A percentile compares a stretch with the other conserved stretches of the same genome.
These are phyloP conservation scores for Potentilla sterilis DNA, from an alignment of 306 rosid genomes.

Conservation along the genomic window DNA sequence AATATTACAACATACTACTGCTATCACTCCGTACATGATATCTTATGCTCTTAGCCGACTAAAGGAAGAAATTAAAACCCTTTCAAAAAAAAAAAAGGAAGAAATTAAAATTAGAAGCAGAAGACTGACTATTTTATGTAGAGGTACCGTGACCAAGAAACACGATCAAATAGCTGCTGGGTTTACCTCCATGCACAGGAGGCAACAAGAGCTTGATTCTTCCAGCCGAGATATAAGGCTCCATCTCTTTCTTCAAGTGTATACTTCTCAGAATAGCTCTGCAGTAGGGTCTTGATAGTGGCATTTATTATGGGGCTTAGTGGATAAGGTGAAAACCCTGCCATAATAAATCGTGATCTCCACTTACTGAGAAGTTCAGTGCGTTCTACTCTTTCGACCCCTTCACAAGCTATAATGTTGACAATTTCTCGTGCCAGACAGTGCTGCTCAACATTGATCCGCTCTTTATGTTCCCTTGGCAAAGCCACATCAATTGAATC, in stretches of 20 bases:
- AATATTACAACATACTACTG: neutral
- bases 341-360: slow-evolving; percentile 70
- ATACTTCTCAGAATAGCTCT: slow-evolving; percentile 62
- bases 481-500: slow-evolving; percentile 69
- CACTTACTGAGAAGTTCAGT: slow-evolving; percentile 68
- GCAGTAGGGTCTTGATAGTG: slow-evolving; percentile 63
- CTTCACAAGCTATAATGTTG: slow-evolving; percentile 89
- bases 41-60: neutral
- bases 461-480: slow-evolving; percentile 66
- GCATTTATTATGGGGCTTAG: slow-evolving; percentile 57
- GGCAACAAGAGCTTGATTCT: slow-evolving; percentile 51
- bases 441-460: slow-evolving; percentile 82
- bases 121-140: slow-evolving; percentile 3
- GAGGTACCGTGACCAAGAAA: neutral
- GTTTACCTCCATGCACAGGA: slow-evolving; percentile 81
- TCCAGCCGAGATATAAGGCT: slow-evolving; percentile 77
- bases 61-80: neutral
- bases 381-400: slow-evolving; percentile 84
- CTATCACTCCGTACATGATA: neutral
- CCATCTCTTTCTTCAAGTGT: slow-evolving; percentile 79
- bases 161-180: neutral
- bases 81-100: neutral
- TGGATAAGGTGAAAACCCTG: slow-evolving; percentile 73
- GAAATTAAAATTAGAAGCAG: neutral
- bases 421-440: slow-evolving; percentile 87